Evolutionary conservation across 805 yeast species (phyloP).

Genomic region (Isabelozyma heimii): DNA sequence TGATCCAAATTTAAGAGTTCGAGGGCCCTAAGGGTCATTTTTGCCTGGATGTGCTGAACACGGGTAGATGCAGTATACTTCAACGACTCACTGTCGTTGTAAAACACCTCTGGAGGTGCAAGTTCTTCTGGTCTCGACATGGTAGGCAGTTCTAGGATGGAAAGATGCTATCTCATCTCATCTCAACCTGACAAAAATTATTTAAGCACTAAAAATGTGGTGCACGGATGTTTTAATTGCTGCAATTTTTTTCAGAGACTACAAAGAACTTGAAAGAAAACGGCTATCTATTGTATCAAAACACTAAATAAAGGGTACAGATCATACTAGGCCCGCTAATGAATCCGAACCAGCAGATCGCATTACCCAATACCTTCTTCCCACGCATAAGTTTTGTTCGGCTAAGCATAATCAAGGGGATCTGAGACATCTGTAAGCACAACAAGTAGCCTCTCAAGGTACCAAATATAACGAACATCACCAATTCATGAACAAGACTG

Average conservation of each 20-base stretch:
- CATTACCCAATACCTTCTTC: constrained; percentile 66
- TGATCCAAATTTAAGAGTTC: constrained; percentile 75
- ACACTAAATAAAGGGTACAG: constrained; percentile 79
- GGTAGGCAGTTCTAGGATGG: background rate
- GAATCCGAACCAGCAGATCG: constrained; percentile 88
- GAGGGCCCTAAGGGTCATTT: constrained; percentile 91
- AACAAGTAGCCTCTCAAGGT: constrained; percentile 79
- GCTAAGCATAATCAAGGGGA: constrained; percentile 71
- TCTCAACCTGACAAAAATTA: background rate
- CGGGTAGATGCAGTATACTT: constrained; percentile 93
- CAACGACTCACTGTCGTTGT: constrained; percentile 83
- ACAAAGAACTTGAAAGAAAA: background rate
- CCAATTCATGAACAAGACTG: constrained; percentile 82
- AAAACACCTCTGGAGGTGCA: constrained; percentile 96
- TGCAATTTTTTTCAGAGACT: background rate
- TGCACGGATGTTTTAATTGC: background rate
- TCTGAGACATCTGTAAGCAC: constrained; percentile 79
- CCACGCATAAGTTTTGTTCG: constrained; percentile 56
- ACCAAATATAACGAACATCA: constrained; percentile 85
- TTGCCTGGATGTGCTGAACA: constrained; percentile 97
- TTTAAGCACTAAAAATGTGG: background rate
- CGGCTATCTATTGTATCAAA: constrained; percentile 27
- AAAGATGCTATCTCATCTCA: background rate
- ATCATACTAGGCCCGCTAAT: constrained; percentile 86
- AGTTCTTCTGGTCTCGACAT: constrained; percentile 97